These are phyloP conservation scores for Tylopilus plumbeoviolaceoides DNA, from an alignment of 768 basidiomycete genomes.

Conservation along the genomic window DNA sequence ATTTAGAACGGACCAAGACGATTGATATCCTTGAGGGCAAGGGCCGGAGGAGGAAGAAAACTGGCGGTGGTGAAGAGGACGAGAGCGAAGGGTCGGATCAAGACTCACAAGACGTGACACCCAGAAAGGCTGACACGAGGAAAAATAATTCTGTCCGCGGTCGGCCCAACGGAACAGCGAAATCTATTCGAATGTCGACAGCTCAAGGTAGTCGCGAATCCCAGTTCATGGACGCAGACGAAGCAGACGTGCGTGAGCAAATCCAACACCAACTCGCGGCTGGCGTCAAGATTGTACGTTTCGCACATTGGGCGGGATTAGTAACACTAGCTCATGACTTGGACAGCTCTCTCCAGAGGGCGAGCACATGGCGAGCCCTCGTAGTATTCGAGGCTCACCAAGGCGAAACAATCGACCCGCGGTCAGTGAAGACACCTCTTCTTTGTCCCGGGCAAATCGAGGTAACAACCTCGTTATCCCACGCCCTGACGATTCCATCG, in stretches of 20 bases:
- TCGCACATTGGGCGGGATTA: background rate
- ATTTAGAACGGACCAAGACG: constrained; percentile 79
- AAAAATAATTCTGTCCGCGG: constrained; percentile 32
- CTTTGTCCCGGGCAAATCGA: constrained; percentile 37
- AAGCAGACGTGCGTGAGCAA: constrained; percentile 76
- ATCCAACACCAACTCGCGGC: constrained; percentile 81
- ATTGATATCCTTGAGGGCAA: constrained; percentile 83
- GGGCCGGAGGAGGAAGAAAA: constrained; percentile 29
- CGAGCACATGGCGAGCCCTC: constrained; percentile 57
- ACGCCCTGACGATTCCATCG: constrained; percentile 39
- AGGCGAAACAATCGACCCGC: constrained; percentile 43
- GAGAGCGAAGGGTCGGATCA: constrained; percentile 39
- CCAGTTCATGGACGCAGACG: constrained; percentile 89
- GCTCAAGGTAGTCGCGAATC: constrained; percentile 56
- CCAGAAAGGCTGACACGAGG: constrained; percentile 48
- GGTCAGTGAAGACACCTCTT: constrained; percentile 37
- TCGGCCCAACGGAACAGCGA: constrained; percentile 25
- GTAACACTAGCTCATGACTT: constrained; percentile 11
- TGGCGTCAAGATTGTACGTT: constrained; percentile 65
- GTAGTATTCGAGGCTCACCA: constrained; percentile 68
- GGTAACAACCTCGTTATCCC: constrained; percentile 42
- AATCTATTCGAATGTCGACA: constrained; percentile 37
- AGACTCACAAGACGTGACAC: constrained; percentile 54
- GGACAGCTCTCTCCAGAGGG: constrained; percentile 59
- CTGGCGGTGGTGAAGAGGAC: constrained; percentile 31